A percentile compares a stretch with the other conserved stretches of the same genome.
Conservation (phyloP, 202 grass and related monocot genomes). For the Zizania palustris region DNA sequence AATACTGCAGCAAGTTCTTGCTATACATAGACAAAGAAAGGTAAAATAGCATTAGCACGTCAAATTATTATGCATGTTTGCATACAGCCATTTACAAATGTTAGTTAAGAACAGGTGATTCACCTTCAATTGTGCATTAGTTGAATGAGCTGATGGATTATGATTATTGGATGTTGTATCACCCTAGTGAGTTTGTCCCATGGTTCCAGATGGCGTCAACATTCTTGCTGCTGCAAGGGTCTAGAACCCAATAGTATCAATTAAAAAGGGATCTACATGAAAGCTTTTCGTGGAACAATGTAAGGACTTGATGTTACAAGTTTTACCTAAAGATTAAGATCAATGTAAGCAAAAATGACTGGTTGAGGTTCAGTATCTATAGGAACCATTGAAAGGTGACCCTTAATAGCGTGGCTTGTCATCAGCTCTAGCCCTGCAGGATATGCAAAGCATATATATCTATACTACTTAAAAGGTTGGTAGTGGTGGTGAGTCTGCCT, state of each 20-base stretch:
- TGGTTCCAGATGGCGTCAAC: constrained; percentile 91
- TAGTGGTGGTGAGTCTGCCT: too few species aligned
- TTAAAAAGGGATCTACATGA: constrained; percentile 4
- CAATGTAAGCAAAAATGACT: constrained; percentile 98
- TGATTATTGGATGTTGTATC: constrained; percentile 81
- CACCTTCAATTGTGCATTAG: constrained; percentile 95
- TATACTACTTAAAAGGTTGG: too few species aligned
- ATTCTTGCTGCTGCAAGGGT: constrained; percentile 97
- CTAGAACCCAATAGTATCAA: constrained; percentile 43
- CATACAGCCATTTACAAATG: constrained; percentile 17
- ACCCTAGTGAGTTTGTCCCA: constrained; percentile 95
- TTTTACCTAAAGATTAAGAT: constrained; percentile 97
- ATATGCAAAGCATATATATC: constrained; percentile 36
- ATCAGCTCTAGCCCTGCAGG: constrained; percentile 90
- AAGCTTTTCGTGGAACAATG: not conserved
- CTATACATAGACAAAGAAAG: constrained; percentile 50
- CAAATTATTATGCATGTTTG: not conserved
- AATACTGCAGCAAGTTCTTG: constrained; percentile 99
- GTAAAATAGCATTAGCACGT: not conserved
- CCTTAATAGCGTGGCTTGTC: constrained; percentile 96
- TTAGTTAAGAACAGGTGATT: not conserved
- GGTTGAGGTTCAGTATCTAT: constrained; percentile 98
- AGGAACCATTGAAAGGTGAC: constrained; percentile 99
- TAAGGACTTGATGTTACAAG: not conserved
- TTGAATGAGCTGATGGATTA: constrained; percentile 72